Evolutionary conservation across 768 basidiomycete species (phyloP), one percentile per base, ranked within the genome.

Genomic region (Pisolithus microcarpus): DNA sequence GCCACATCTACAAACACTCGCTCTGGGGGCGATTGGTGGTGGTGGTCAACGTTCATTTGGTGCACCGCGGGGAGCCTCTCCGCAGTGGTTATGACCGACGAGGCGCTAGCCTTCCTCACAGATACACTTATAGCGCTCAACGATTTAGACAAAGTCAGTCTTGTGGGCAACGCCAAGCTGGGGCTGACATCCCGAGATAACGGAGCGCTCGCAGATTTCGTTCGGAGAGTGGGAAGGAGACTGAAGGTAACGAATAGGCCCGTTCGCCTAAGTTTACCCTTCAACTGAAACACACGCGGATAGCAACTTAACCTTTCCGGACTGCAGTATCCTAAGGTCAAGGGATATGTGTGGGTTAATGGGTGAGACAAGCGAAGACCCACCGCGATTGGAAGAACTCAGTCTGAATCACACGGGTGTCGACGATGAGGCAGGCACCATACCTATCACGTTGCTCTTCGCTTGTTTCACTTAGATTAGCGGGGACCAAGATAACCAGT

Each of bases 121-220:
- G 64, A 67, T 5, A 51, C 67, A 18, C 58, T 84, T 37, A 64
- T 61, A 19, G 46, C 52, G 0, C 73, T 66, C 52, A 38, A 55
- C 10, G 52, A 61, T 21, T 65, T 87, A 23, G 77, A 81, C 49
- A 73, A 69, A 52, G 51, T 87, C 45, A 86, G 67, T 59, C 67
- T 87, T 7, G 83, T 82, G 7, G 80, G 80, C 7, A 87, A 87
- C 58, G 70, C 72, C 5, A 84, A 82, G 52, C 61, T 87, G 16
- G 80, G 79, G 7, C 47, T 68, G n/a, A 58, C 62, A 0, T 64
- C 70, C 7, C 61, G 63, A 43, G 59, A 55, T 44, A 60, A 67
- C 7, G 58, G 68, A 3, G 65, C 78, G 1, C 59, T 85, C 5
- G 56, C 65, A 2, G 59, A 71, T 21, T 76, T 86, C 53, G 58